Base-by-base conservation (phyloP, 1,284 basidiomycete genomes). In the Ustilago tritici region DNA sequence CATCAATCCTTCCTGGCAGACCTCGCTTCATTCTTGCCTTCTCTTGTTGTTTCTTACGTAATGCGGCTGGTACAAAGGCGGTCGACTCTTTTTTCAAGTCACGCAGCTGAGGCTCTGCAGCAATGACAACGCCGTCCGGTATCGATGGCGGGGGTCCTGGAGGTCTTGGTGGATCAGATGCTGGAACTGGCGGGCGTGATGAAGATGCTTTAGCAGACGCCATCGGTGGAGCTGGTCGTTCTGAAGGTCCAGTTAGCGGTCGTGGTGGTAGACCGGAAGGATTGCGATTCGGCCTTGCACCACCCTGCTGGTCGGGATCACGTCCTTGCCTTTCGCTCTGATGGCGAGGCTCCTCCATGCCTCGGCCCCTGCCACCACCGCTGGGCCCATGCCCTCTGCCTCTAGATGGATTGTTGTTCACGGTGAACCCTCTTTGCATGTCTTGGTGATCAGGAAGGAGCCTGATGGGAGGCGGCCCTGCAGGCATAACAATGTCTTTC, bases 61-160 rank as follows among this genome's bases (percentile, higher is more conserved):
- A 65, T 3, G 81, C 72, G 4, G 82, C 61, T 5, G 85, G 85
- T 1, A 86, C 79, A 49, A 86, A 86, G 3, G 76, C 66, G 6
- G 84, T 83, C 1, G 82, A 70, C 46, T 85, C 84, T 31, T 79
- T 81, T 61, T 81, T 82, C 23, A 85, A 64, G 61, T 85, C 79
- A 23, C 85, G 85, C 47, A 86, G 61, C 56, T 84, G 80, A 3
- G 85, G 85, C 35, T 74, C 78, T 14, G 84, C 81, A 12, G 76
- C 78, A 35, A 85, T 66, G 15, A 78, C 70, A 7, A 71, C 69
- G 41, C 69, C 66, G 56, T 65, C 53, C 5, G 70, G 70, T n/a
- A 58, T 61, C 36, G 60, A 50, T 46, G 62, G 68, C 54, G 69
- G 80, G 28, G 67, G 77, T 23, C 69, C 65, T 3, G 70, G 63